phyloP scores from a whole-genome alignment of 352 stramenopile genomes.

The Phytophthora cactorum region DNA sequence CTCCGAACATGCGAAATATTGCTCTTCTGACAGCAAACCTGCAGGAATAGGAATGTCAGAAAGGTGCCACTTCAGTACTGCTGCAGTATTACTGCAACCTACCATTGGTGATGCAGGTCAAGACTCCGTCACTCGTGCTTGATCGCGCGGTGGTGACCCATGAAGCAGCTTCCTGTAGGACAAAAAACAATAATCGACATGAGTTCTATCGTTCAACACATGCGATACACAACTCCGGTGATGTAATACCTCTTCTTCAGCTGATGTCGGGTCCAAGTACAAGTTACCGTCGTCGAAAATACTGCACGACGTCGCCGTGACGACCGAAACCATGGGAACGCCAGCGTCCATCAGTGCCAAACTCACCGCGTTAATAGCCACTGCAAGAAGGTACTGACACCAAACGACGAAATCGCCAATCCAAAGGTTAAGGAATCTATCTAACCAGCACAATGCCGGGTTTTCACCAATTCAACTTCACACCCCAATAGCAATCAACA shows the following conservation, averaged over 20 bases:
- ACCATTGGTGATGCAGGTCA: slow-evolving; percentile 82
- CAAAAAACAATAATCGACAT: slow-evolving; percentile 6
- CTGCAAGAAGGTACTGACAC: slow-evolving; percentile 60
- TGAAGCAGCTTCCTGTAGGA: slow-evolving; percentile 55
- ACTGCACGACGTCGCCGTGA: slow-evolving; percentile 74
- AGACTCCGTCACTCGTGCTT: slow-evolving; percentile 69
- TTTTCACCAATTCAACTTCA: slow-evolving; percentile 6
- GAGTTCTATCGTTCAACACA: neutral
- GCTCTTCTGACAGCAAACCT: slow-evolving; percentile 77
- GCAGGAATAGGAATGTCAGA: slow-evolving; percentile 3
- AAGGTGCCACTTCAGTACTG: neutral
- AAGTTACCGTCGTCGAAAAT: slow-evolving; percentile 69
- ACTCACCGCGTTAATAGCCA: slow-evolving; percentile 81
- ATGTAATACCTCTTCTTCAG: slow-evolving; percentile 74
- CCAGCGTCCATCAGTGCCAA: slow-evolving; percentile 82
- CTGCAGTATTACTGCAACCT: slow-evolving; percentile 1
- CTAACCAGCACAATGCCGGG: neutral
- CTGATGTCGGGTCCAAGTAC: slow-evolving; percentile 69
- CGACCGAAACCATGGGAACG: slow-evolving; percentile 75
- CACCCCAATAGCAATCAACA: slow-evolving; percentile 15
- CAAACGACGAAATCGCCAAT: slow-evolving; percentile 22
- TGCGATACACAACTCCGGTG: neutral
- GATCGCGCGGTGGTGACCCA: slow-evolving; percentile 71
- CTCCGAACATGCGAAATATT: slow-evolving; percentile 86
- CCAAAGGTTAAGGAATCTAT: slow-evolving; percentile 48